Evolutionary conservation across 2,329 filamentous ascomycete genomes (phyloP).

Genomic region (Coniosporium tulheliwenetii): DNA sequence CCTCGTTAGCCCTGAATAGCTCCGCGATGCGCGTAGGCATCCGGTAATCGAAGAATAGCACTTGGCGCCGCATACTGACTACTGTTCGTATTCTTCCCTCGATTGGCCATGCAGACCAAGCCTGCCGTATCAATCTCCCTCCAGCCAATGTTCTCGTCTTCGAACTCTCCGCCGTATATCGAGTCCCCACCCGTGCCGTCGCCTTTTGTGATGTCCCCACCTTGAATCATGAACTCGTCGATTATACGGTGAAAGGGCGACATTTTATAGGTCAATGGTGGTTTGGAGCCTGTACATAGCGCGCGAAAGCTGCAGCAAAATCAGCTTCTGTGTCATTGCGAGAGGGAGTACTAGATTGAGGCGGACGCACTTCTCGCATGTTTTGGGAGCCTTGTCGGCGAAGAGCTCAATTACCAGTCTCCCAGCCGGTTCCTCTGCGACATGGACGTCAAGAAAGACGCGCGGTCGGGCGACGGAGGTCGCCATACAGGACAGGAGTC

Average conservation of each 20-base stretch:
- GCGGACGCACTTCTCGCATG: conserved; percentile 27
- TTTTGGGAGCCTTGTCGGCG: conserved; percentile 26
- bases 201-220: conserved; percentile 24
- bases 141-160: conserved; percentile 26
- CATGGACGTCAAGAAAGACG: conserved; percentile 26
- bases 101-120: conserved; percentile 24
- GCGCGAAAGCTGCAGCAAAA: conserved; percentile 23
- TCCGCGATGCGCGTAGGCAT: not conserved
- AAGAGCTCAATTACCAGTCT: conserved; percentile 30
- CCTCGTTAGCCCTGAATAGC: not conserved
- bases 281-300: conserved; percentile 23
- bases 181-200: conserved; percentile 24
- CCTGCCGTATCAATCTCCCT: conserved; percentile 22
- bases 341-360: not conserved
- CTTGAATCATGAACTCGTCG: conserved; percentile 29
- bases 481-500: not conserved
- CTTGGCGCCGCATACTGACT: conserved; percentile 16
- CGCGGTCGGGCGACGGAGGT: conserved; percentile 13
- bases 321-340: conserved; percentile 2
- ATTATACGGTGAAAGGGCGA: conserved; percentile 25
- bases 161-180: conserved; percentile 24
- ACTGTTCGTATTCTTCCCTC: conserved; percentile 23
- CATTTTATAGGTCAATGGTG: conserved; percentile 20
- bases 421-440: conserved; percentile 23
- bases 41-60: not conserved